Conservation (phyloP, 495 filamentous ascomycete genomes). For the Cercophora newfieldiana region DNA sequence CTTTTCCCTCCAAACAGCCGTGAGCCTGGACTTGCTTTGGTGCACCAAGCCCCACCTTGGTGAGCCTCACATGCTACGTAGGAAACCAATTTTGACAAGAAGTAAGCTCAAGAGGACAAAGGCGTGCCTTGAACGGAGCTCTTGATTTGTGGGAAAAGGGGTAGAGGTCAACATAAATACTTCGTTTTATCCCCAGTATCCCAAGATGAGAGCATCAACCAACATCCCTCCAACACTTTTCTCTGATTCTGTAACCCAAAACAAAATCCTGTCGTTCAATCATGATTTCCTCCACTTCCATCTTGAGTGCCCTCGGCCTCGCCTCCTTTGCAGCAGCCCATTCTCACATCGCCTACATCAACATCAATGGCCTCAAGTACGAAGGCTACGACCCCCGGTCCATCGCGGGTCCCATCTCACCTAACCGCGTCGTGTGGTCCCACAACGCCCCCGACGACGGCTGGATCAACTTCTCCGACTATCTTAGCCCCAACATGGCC, state of each 20-base stretch:
- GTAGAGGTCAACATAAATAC: too few relatives aligned
- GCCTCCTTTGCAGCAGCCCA: constrained; percentile 44
- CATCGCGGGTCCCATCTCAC: constrained; percentile 41
- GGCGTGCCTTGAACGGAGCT: too few relatives aligned
- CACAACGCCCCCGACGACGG: constrained; percentile 52
- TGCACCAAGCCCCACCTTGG: too few relatives aligned
- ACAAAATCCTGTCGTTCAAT: not conserved
- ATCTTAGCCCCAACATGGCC: constrained; percentile 58
- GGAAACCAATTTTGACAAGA: too few relatives aligned
- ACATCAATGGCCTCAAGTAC: constrained; percentile 55
- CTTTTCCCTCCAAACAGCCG: not conserved
- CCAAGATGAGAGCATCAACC: too few relatives aligned
- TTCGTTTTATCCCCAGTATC: too few relatives aligned
- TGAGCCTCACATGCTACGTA: too few relatives aligned
- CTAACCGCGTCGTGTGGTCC: constrained; percentile 50
- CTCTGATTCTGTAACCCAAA: too few relatives aligned
- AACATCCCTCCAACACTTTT: too few relatives aligned
- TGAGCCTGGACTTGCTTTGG: not conserved
- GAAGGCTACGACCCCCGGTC: constrained; percentile 49
- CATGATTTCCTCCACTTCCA: not conserved
- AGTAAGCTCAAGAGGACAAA: too few relatives aligned
- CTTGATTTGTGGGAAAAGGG: too few relatives aligned
- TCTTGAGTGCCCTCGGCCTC: not conserved
- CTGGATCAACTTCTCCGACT: constrained; percentile 51
- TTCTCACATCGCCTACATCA: constrained; percentile 60